Evolutionary conservation across 345 rosid genomes (phyloP).

Genomic region (Aquilaria yunnanensis): DNA sequence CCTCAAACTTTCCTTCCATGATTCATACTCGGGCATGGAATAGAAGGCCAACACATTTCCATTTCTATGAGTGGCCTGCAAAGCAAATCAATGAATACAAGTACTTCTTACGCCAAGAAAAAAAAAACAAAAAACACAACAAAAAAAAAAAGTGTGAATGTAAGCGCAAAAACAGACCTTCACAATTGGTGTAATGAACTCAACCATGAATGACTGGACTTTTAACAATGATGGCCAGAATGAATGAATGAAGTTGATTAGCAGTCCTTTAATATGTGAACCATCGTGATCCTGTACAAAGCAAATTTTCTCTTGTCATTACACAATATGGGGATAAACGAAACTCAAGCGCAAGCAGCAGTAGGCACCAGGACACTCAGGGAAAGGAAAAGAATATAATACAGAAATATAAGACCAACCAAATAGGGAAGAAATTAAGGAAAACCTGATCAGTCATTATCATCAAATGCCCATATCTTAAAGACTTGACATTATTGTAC

Average conservation of each 20-base stretch:
- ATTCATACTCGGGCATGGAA: slow-evolving; percentile 90
- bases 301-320: background rate
- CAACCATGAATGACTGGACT: slow-evolving; percentile 83
- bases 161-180: slow-evolving; percentile 43
- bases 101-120: background rate
- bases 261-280: slow-evolving; percentile 90
- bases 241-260: slow-evolving; percentile 89
- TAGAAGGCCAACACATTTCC: slow-evolving; percentile 57
- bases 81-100: background rate
- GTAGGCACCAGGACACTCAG: too few relatives aligned
- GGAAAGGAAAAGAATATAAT: background rate
- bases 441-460: slow-evolving; percentile 98
- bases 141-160: background rate
- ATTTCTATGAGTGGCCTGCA: slow-evolving; percentile 60
- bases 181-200: slow-evolving; percentile 94
- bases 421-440: background rate
- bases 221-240: slow-evolving; percentile 94
- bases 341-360: too few relatives aligned
- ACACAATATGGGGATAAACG: too few relatives aligned
- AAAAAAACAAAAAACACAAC: background rate
- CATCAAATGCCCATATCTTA: slow-evolving; percentile 98
- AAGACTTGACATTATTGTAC: slow-evolving; percentile 64
- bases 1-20: slow-evolving; percentile 71
- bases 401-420: background rate
- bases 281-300: slow-evolving; percentile 88